These are phyloP conservation scores for Torulaspora pretoriensis DNA, from an alignment of 1,139 yeast genomes.

Conservation along the genomic window DNA sequence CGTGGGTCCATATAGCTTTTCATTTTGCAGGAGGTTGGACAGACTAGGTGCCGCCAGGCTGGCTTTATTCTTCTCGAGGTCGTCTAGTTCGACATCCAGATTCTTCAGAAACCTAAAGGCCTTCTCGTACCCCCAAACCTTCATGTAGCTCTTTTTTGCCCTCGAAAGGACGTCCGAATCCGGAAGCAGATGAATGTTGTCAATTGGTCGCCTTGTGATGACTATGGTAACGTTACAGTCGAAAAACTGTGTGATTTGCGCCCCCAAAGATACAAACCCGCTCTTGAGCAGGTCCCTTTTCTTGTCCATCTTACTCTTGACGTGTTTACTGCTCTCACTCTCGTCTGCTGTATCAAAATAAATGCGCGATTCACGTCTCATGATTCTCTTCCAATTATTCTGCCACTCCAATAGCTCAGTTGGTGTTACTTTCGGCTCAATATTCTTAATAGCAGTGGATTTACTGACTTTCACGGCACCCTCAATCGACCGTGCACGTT, in stretches of 20 bases:
- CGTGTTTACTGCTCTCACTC: conserved; percentile 37
- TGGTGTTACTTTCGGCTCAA: conserved; percentile 26
- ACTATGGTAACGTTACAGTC: conserved; percentile 78
- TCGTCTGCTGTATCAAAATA: conserved; percentile 75
- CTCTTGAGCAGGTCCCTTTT: conserved; percentile 51
- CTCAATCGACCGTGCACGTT: conserved; percentile 33
- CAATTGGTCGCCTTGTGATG: conserved; percentile 55
- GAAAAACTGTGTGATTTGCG: conserved; percentile 68
- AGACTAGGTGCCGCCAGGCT: conserved; percentile 38
- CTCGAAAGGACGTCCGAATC: conserved; percentile 63
- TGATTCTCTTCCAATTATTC: conserved; percentile 70
- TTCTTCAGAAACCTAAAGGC: conserved; percentile 74
- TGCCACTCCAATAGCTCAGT: conserved; percentile 69
- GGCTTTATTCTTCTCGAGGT: conserved; percentile 21
- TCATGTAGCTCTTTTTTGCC: conserved; percentile 55
- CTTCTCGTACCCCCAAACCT: conserved; percentile 87
- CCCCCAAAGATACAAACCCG: conserved; percentile 47
- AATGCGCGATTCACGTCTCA: conserved; percentile 61
- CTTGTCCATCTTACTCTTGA: conserved; percentile 47
- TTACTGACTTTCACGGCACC: conserved; percentile 33
- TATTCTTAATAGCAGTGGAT: conserved; percentile 20
- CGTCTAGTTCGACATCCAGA: conserved; percentile 49
- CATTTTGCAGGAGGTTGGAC: conserved; percentile 71
- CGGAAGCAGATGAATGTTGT: conserved; percentile 38
- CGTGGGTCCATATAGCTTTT: conserved; percentile 77